Evolutionary conservation across 129 eudicot species (phyloP).

Genomic region (Flaveria linearis): DNA sequence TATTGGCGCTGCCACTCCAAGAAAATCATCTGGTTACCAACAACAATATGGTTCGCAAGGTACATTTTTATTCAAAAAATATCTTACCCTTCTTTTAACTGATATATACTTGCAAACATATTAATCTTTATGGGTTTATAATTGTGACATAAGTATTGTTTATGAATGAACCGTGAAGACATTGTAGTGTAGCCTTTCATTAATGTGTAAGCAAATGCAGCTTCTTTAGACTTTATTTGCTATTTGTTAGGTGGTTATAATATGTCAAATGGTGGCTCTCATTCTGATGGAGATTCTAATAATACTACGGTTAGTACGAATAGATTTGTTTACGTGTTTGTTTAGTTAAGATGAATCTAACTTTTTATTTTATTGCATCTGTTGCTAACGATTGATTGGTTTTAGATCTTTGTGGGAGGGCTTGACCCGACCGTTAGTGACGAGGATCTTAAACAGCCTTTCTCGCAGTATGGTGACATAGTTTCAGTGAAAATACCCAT

Average conservation of each 20-base stretch:
- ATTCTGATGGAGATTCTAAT: slow-evolving; percentile 73
- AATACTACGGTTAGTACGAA: slow-evolving; percentile 60
- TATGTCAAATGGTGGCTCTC: slow-evolving; percentile 71
- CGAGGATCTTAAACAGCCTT: slow-evolving; percentile 87
- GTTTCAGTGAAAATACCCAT: slow-evolving; percentile 82
- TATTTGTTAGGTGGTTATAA: slow-evolving; percentile 65
- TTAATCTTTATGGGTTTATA: background rate
- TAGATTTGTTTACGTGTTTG: background rate
- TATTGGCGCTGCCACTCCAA: slow-evolving; percentile 82
- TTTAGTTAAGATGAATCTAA: background rate
- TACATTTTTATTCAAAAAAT: slow-evolving; percentile 17
- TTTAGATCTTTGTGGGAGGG: slow-evolving; percentile 90
- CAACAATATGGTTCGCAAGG: slow-evolving; percentile 59
- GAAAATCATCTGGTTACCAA: slow-evolving; percentile 79
- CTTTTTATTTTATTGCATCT: background rate
- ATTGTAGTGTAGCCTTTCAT: background rate
- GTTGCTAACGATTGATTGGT: slow-evolving; percentile 29
- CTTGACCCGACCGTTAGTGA: slow-evolving; percentile 80
- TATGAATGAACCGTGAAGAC: too few species aligned
- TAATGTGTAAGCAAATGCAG: slow-evolving; percentile 15
- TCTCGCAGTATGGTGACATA: slow-evolving; percentile 77
- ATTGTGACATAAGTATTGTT: background rate
- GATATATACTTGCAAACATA: background rate
- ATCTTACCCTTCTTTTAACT: background rate
- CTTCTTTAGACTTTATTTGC: background rate